Evolutionary conservation across 495 filamentous ascomycete species (phyloP).

Genomic region (Terfezia claveryi): DNA sequence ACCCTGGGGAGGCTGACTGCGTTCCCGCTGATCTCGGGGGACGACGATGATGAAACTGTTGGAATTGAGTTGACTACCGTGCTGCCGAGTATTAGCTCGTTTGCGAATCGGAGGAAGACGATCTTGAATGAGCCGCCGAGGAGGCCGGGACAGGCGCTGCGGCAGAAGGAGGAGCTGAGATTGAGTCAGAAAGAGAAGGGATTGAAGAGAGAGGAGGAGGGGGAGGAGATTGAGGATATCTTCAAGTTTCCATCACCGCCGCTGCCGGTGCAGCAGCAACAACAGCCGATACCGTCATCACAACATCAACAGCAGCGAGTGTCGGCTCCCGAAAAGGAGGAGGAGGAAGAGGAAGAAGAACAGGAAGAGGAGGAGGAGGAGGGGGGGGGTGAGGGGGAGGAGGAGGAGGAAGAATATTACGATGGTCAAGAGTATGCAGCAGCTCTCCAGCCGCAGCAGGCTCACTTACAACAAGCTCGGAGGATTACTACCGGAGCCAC

Average conservation of each 20-base stretch:
- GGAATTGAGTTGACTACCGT: slow-evolving; percentile 14
- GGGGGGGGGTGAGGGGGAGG: background rate
- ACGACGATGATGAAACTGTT: slow-evolving; percentile 10
- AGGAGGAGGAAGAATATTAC: background rate
- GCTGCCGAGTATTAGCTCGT: slow-evolving; percentile 8
- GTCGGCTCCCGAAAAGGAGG: too few relatives aligned
- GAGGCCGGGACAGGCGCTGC: slow-evolving; percentile 8
- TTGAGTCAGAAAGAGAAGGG: background rate
- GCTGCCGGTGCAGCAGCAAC: too few relatives aligned
- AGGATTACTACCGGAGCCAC: too few relatives aligned
- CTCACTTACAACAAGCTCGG: too few relatives aligned
- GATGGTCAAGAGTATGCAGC: background rate
- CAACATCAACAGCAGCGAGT: too few relatives aligned
- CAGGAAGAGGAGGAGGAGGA: background rate
- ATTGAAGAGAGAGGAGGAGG: slow-evolving; percentile 1
- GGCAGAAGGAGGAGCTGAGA: background rate
- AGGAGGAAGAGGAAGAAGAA: background rate
- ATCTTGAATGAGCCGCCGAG: slow-evolving; percentile 13
- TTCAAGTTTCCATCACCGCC: too few relatives aligned
- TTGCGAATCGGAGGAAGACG: slow-evolving; percentile 2
- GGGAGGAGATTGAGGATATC: background rate
- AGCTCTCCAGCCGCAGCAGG: background rate
- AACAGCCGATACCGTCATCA: too few relatives aligned
- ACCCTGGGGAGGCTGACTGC: slow-evolving; percentile 1
- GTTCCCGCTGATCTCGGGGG: slow-evolving; percentile 7